Conservation (phyloP, 495 filamentous ascomycete genomes). For the Jackrogersella multiformis region DNA sequence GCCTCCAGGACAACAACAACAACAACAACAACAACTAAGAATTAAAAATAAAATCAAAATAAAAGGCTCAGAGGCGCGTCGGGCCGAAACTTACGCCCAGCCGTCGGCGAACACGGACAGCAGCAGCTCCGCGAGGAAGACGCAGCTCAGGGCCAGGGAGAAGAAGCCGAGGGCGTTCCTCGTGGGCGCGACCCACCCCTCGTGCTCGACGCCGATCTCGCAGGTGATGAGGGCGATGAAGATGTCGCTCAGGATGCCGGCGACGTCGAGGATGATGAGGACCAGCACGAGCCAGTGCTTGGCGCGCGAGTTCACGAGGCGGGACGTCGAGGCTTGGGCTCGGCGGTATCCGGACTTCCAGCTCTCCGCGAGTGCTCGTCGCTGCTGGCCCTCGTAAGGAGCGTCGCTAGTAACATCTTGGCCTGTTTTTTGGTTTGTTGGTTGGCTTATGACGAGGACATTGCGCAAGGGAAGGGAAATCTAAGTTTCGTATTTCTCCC, state of each 20-base stretch:
- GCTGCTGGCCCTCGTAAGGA: conserved; percentile 63
- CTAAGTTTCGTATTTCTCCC: neutral
- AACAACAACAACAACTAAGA: no score
- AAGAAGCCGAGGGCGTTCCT: conserved; percentile 54
- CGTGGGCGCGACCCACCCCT: conserved; percentile 49
- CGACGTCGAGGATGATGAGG: conserved; percentile 38
- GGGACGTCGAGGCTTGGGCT: conserved; percentile 40
- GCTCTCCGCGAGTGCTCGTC: neutral
- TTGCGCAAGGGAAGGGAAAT: no score
- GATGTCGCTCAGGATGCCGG: conserved; percentile 49
- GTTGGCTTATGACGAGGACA: conserved; percentile 15
- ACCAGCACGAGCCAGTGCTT: conserved; percentile 56
- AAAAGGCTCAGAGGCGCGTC: neutral
- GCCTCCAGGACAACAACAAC: no score
- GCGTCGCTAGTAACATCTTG: conserved; percentile 66
- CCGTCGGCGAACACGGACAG: conserved; percentile 67
- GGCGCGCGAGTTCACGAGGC: conserved; percentile 61
- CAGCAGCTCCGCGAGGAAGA: conserved; percentile 69
- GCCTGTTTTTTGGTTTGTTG: conserved; percentile 51
- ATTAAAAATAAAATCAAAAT: neutral
- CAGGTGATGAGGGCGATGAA: conserved; percentile 69
- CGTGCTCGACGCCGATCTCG: conserved; percentile 54
- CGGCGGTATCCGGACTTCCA: conserved; percentile 23
- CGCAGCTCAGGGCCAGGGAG: conserved; percentile 63
- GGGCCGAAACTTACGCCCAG: conserved; percentile 50